A percentile compares a stretch with the other conserved stretches of the same genome.
phyloP scores from a whole-genome alignment of 495 filamentous ascomycete species.

The Podospora comata region DNA sequence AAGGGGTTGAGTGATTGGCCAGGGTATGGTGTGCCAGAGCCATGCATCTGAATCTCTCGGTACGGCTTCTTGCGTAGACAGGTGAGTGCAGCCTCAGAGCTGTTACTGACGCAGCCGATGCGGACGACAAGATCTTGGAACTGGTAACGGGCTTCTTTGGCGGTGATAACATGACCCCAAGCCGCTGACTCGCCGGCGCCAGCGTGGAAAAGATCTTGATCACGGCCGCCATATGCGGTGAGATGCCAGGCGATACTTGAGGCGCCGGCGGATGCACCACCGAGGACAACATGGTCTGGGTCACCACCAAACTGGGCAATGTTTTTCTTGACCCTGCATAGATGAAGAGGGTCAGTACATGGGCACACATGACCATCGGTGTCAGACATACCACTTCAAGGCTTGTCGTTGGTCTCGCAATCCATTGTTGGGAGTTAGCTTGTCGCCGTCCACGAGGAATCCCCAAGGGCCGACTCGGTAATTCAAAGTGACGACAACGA shows the following conservation, averaged over 20 bases:
- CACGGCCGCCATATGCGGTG: slow-evolving; percentile 48
- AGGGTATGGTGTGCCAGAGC: slow-evolving; percentile 55
- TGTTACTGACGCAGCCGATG: slow-evolving; percentile 48
- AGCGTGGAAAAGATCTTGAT: slow-evolving; percentile 53
- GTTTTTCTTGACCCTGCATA: slow-evolving; percentile 52
- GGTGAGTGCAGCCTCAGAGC: slow-evolving; percentile 41
- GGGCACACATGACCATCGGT: background rate
- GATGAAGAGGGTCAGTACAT: background rate
- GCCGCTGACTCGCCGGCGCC: slow-evolving; percentile 64
- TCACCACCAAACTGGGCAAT: slow-evolving; percentile 69
- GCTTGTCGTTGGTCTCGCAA: slow-evolving; percentile 65
- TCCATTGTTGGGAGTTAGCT: slow-evolving; percentile 60
- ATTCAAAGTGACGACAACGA: slow-evolving; percentile 71
- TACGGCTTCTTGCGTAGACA: slow-evolving; percentile 56
- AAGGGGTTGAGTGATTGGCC: slow-evolving; percentile 41
- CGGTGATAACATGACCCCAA: slow-evolving; percentile 58
- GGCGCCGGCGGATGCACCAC: slow-evolving; percentile 62
- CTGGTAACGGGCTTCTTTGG: slow-evolving; percentile 59
- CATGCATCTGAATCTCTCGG: slow-evolving; percentile 50
- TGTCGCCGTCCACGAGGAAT: slow-evolving; percentile 59
- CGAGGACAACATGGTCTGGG: slow-evolving; percentile 63
- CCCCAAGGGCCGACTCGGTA: slow-evolving; percentile 68
- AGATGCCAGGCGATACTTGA: slow-evolving; percentile 64
- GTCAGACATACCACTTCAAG: slow-evolving; percentile 48
- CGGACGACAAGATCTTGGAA: slow-evolving; percentile 60